Evolutionary conservation across 495 filamentous ascomycete species (phyloP).

Genomic region (Trypethelium eluteriae): DNA sequence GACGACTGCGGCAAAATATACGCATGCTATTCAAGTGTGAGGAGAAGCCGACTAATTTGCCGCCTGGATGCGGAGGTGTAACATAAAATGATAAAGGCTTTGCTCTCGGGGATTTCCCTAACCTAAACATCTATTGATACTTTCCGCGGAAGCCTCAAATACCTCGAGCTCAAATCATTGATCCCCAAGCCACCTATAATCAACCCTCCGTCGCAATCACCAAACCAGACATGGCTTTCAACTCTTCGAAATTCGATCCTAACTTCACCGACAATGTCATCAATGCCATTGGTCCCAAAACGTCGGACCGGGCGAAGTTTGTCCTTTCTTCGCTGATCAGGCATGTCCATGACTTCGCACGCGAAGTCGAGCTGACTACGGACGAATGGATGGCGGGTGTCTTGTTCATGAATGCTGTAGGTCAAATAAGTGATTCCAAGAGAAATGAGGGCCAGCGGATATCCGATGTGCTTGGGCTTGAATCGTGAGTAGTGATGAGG

Average conservation of each 20-base stretch:
- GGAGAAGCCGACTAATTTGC: constrained; percentile 17
- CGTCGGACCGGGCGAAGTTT: constrained; percentile 56
- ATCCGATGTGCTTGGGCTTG: constrained; percentile 72
- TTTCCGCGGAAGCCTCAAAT: not conserved
- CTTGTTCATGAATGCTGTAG: constrained; percentile 47
- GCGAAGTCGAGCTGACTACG: constrained; percentile 69
- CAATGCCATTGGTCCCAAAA: constrained; percentile 68
- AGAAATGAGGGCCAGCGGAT: constrained; percentile 73
- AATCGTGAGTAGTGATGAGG: constrained; percentile 49
- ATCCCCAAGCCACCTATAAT: not conserved
- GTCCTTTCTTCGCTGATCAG: constrained; percentile 59
- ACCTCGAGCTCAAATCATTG: not conserved
- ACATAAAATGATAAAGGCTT: not conserved
- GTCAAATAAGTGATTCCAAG: constrained; percentile 50
- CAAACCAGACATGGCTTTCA: constrained; percentile 14
- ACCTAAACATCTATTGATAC: not conserved
- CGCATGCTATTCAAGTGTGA: not conserved
- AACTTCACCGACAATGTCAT: constrained; percentile 69
- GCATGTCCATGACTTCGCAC: constrained; percentile 76
- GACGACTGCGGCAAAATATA: not conserved
- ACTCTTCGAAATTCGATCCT: constrained; percentile 45
- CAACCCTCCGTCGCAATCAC: not conserved
- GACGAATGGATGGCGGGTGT: constrained; percentile 78
- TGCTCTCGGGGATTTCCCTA: not conserved
- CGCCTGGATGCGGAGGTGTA: not conserved